phyloP scores from a whole-genome alignment of 1,139 yeast genomes.

The Sugiyamaella sp. region DNA sequence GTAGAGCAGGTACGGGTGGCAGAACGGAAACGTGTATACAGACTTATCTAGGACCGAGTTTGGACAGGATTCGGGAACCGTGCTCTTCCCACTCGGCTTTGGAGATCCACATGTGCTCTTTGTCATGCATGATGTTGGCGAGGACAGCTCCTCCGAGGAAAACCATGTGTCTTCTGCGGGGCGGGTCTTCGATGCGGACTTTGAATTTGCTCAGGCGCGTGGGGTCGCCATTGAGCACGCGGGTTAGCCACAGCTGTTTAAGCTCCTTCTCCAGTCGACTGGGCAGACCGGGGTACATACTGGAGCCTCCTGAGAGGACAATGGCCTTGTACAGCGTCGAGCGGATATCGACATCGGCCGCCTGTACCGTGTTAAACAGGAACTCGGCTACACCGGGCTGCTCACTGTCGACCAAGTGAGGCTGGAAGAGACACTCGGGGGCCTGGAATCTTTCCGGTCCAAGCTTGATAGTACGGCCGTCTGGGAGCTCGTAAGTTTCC shows the following conservation, averaged over 20 bases:
- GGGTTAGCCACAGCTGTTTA: slow-evolving; percentile 93
- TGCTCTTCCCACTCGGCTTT: slow-evolving; percentile 98
- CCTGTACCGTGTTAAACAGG: slow-evolving; percentile 86
- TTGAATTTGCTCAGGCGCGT: slow-evolving; percentile 86
- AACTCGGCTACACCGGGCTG: slow-evolving; percentile 97
- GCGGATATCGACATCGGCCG: slow-evolving; percentile 93
- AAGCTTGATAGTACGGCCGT: slow-evolving; percentile 90
- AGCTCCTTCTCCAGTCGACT: slow-evolving; percentile 93
- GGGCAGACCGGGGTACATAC: slow-evolving; percentile 98
- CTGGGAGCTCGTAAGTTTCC: slow-evolving; percentile 91
- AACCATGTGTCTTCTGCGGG: slow-evolving; percentile 98
- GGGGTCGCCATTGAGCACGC: slow-evolving; percentile 86
- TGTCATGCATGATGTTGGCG: slow-evolving; percentile 97
- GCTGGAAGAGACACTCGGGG: slow-evolving; percentile 97
- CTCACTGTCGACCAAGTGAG: slow-evolving; percentile 93
- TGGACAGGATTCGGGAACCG: slow-evolving; percentile 79
- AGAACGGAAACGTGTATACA: slow-evolving; percentile 2
- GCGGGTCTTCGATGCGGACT: slow-evolving; percentile 97
- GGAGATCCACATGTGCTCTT: slow-evolving; percentile 97
- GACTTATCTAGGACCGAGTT: slow-evolving; percentile 85
- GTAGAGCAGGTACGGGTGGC: no score
- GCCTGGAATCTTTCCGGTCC: slow-evolving; percentile 98
- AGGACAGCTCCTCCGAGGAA: slow-evolving; percentile 98
- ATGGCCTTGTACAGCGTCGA: slow-evolving; percentile 87
- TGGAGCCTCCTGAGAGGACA: slow-evolving; percentile 95